Percentiles rank a stretch among this genome's conserved stretches.
phyloP scores from a whole-genome alignment of 2,329 filamentous ascomycete species.

The Colletotrichum theobromicola region DNA sequence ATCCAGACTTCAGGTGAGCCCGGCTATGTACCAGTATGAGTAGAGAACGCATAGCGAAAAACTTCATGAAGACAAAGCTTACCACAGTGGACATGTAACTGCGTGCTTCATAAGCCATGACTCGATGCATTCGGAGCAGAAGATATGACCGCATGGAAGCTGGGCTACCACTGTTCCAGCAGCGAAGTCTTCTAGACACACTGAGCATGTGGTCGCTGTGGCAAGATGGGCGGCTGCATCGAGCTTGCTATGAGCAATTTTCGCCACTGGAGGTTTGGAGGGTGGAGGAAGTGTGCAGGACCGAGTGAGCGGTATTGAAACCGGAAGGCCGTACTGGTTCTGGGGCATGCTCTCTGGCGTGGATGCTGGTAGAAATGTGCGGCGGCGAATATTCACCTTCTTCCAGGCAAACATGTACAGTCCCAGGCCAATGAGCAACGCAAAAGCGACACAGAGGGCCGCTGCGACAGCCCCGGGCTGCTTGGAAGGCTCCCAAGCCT shows the following conservation, averaged over 20 bases:
- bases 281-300: not conserved
- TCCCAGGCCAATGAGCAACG: not conserved
- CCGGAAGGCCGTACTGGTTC: not conserved
- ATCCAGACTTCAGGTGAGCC: not conserved
- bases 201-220: not conserved
- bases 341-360: not conserved
- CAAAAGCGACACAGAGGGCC: not conserved
- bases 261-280: not conserved
- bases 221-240: not conserved
- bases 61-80: not conserved
- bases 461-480: not conserved
- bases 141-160: not conserved
- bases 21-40: not conserved
- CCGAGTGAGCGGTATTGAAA: not conserved
- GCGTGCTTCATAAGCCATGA: not conserved
- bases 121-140: conserved; percentile 10
- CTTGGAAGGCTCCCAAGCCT: not conserved
- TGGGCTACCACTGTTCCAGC: not conserved
- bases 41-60: not conserved
- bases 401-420: conserved; percentile 1
- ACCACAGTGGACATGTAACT: not conserved
- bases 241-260: not conserved
- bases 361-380: not conserved
- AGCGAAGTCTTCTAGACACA: conserved; percentile 1
- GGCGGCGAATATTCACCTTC: not conserved